Evolutionary conservation across 306 rosid species (phyloP).

Genomic region (Pyrus pyrifolia): DNA sequence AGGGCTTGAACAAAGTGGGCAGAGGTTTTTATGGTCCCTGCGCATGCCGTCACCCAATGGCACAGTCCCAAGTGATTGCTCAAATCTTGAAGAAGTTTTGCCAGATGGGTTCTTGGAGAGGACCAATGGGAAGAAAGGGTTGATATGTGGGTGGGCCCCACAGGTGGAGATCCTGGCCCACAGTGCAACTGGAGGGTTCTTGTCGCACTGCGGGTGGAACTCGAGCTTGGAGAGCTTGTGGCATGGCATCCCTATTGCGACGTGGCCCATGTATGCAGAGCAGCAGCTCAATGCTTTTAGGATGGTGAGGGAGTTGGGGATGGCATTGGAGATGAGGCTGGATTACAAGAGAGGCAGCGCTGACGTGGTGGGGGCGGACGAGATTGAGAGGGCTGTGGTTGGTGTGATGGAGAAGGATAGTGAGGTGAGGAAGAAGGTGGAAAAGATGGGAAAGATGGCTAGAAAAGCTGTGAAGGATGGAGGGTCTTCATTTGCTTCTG

Average conservation of each 20-base stretch:
- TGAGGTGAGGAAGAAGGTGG: conserved; percentile 31
- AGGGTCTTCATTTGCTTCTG: conserved; percentile 26
- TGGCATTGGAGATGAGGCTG: conserved; percentile 40
- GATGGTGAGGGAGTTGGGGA: conserved; percentile 41
- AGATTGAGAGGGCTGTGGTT: conserved; percentile 36
- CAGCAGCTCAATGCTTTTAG: conserved; percentile 55
- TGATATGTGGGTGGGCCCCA: conserved; percentile 55
- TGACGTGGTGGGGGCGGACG: conserved; percentile 42
- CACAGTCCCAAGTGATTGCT: background rate
- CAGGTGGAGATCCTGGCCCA: conserved; percentile 48
- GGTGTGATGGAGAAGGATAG: conserved; percentile 27
- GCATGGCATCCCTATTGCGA: conserved; percentile 55
- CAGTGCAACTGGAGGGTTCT: conserved; percentile 44
- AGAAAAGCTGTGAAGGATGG: conserved; percentile 27
- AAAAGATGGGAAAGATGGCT: conserved; percentile 28
- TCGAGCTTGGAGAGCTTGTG: conserved; percentile 62
- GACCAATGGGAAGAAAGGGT: conserved; percentile 34
- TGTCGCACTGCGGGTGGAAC: conserved; percentile 71
- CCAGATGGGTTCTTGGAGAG: conserved; percentile 59
- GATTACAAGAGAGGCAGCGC: conserved; percentile 27
- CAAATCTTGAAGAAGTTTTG: conserved; percentile 15
- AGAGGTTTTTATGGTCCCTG: conserved; percentile 51
- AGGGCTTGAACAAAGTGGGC: conserved; percentile 42
- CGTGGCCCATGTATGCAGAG: conserved; percentile 71
- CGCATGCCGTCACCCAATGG: conserved; percentile 11